Evolutionary conservation across 2,329 filamentous ascomycete genomes (phyloP), one percentile per base, ranked within the genome.

Genomic region (Apiospora marii): DNA sequence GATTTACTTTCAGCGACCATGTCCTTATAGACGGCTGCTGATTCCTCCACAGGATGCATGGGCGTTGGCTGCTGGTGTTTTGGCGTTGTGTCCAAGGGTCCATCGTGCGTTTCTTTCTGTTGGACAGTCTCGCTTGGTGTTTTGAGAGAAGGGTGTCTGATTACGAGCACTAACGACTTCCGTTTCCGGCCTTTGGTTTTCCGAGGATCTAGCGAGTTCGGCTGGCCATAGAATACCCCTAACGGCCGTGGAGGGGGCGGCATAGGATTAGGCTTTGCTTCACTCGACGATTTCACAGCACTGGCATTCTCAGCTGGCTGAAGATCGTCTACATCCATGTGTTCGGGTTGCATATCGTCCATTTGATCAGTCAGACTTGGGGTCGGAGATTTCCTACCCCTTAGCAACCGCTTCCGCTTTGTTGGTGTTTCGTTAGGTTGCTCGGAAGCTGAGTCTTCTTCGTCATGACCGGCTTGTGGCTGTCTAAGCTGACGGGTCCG

Each of bases 91-190:
- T 41, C 58, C 58, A 41, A n/a, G 0, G 19, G 16, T 3, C 22
- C 22, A 64, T 64, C 41, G 19, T 4, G 16, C 58, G 8, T 22
- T 41, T n/a, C 58, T 12, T n/a, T n/a, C 16, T 64, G 58, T 41
- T 13, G 58, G 1, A 19, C 30, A 41, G 34, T 41, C 58, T 64
- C 58, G 12, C 19, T 64, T n/a, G 76, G 73, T 43, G 79, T 74
- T 61, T 77, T 79, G 4, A 81, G 76, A 46, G 73, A 75, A 34
- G 79, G 75, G 30, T 72, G 74, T 46, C 76, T 77, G 53, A 82
- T 77, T 69, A 79, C 76, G 16, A 82, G 51, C 14, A 82, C 79
- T 6, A 79, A 61, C n/a, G 80, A 81, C 46, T 74, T 80, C 61
- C 73, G 78, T 34, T 74, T 77, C 71, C 80, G 77, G 2, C 80